A percentile compares a stretch with the other conserved stretches of the same genome.
phyloP scores from a whole-genome alignment of 495 filamentous ascomycete species.

The Aspergillus cavernicola region DNA sequence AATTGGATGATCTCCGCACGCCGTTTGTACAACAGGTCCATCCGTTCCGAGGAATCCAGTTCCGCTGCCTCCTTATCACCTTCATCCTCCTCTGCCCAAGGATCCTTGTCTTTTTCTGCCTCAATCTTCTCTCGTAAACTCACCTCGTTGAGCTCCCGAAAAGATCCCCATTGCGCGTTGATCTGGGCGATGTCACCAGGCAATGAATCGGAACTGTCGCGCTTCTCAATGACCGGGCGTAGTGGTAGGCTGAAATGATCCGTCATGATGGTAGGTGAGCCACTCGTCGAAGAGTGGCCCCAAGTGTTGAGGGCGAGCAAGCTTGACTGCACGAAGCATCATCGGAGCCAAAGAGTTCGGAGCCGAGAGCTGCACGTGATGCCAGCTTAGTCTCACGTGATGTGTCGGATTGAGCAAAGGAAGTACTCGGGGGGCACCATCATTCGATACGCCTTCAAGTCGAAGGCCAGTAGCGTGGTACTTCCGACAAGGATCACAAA shows the following conservation, averaged over 20 bases:
- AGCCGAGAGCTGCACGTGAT: background rate
- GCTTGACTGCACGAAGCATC: background rate
- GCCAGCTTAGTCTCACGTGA: background rate
- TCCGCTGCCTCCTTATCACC: slow-evolving; percentile 28
- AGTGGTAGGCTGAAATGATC: slow-evolving; percentile 60
- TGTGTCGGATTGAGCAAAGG: background rate
- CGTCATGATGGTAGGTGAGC: slow-evolving; percentile 29
- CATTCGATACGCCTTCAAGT: no score
- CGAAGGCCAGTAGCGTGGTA: no score
- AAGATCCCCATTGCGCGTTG: slow-evolving; percentile 69
- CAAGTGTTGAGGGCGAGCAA: background rate
- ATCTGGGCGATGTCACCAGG: slow-evolving; percentile 71
- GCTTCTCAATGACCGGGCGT: slow-evolving; percentile 53
- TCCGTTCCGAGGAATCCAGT: slow-evolving; percentile 35
- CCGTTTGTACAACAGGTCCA: slow-evolving; percentile 41
- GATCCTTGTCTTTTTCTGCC: slow-evolving; percentile 41
- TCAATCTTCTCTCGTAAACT: slow-evolving; percentile 58
- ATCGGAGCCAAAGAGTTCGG: background rate
- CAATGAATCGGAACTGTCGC: slow-evolving; percentile 56
- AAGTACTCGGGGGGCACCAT: no score
- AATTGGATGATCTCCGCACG: slow-evolving; percentile 44
- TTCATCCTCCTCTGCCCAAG: slow-evolving; percentile 34
- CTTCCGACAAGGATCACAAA: no score
- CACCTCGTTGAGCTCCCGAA: slow-evolving; percentile 64
- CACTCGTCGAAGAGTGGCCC: slow-evolving; percentile 6